Percentiles rank a stretch among this genome's conserved stretches.
phyloP scores from a whole-genome alignment of 1,139 yeast genomes.

The Scheffersomyces stambukii region DNA sequence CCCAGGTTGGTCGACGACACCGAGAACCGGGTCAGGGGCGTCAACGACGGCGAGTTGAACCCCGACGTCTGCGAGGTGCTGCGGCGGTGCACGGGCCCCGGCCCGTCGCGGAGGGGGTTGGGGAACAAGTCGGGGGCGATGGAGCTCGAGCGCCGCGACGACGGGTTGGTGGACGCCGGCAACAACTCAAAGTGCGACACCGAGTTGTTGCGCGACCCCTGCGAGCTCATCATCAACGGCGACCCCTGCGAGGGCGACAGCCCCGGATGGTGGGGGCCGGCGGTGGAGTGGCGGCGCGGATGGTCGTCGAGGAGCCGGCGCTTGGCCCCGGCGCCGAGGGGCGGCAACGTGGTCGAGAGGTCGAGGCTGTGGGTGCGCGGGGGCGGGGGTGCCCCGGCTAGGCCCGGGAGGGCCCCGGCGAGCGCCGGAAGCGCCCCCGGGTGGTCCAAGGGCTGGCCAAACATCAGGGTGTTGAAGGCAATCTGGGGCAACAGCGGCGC shows the following conservation, averaged over 20 bases:
- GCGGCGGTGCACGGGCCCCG: constrained; percentile 18
- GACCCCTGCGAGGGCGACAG: constrained; percentile 25
- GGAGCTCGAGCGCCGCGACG: constrained; percentile 32
- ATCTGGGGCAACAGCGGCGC: constrained; percentile 17
- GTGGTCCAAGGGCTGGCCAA: constrained; percentile 16
- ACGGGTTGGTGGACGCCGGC: constrained; percentile 21
- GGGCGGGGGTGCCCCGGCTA: constrained; percentile 22
- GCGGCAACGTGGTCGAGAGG: constrained; percentile 17
- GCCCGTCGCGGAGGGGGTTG: constrained; percentile 22
- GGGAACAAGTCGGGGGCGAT: constrained; percentile 42
- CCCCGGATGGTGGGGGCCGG: constrained; percentile 16
- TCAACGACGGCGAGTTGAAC: constrained; percentile 26
- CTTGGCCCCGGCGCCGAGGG: constrained; percentile 18
- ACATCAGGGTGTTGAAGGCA: constrained; percentile 40
- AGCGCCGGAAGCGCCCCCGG: constrained; percentile 3
- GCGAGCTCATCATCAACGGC: constrained; percentile 26
- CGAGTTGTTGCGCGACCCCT: constrained; percentile 34
- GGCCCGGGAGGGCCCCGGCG: constrained; percentile 15
- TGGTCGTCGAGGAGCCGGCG: constrained; percentile 28
- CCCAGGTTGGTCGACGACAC: constrained; percentile 22
- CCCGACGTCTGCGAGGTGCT: constrained; percentile 30
- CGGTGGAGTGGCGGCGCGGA: constrained; percentile 25
- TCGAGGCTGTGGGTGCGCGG: constrained; percentile 34
- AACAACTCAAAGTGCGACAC: constrained; percentile 32
- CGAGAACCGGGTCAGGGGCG: constrained; percentile 26